Conservation (phyloP, 2,329 filamentous ascomycete genomes). For the Talaromyces sp. region DNA sequence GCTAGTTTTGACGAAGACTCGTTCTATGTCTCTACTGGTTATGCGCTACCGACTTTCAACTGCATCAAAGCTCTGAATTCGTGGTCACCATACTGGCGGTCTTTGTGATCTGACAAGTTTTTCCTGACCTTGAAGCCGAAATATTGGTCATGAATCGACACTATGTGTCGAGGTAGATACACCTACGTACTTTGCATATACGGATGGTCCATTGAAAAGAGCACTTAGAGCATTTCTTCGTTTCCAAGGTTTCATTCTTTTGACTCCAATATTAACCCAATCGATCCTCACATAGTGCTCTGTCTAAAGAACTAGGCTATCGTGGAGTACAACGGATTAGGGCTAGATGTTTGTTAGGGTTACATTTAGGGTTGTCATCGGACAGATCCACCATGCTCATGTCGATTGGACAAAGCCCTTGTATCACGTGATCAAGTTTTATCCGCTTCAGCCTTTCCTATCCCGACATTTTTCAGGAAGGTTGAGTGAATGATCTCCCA, state of each 20-base stretch:
- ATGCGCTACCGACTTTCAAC: no score
- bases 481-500: neutral
- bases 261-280: neutral
- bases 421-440: neutral
- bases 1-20: no score
- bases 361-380: neutral
- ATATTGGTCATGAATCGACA: neutral
- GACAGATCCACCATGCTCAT: neutral
- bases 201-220: neutral
- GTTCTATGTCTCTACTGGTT: no score
- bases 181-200: neutral
- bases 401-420: neutral
- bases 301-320: neutral
- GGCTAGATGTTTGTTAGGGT: neutral
- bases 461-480: constrained; percentile 1
- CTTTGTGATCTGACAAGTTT: neutral
- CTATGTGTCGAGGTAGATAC: no score
- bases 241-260: neutral
- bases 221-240: neutral
- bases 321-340: neutral
- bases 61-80: no score
- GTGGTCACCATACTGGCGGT: no score
- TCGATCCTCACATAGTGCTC: neutral
- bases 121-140: neutral
- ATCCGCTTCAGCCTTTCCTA: neutral